Base-by-base conservation (phyloP, 352 stramenopile species). In the Peronospora belbahrii region DNA sequence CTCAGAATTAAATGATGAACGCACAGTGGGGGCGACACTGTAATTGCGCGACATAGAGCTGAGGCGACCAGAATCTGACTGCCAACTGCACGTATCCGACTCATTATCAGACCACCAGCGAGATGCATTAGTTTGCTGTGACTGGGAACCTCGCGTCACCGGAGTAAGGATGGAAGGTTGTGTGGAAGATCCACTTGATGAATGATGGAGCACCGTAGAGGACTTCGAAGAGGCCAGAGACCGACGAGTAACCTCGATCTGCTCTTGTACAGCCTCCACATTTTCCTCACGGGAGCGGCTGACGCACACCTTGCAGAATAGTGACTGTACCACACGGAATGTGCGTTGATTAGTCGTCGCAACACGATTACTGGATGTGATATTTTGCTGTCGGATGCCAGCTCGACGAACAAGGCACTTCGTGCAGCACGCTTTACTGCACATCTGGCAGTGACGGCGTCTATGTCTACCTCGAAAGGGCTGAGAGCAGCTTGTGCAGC, bases 381-480 rank as follows among this genome's bases (percentile, higher is more conserved):
- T 58, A 22, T 58, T 59, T 6, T 69, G 53, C 17, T 62, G 59
- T 30, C 55, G 49, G 41, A 62, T 55, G 7, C 62, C 65, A 22
- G 72, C 65, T 41, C 74, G 72, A 43, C 64, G 67, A 37, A 88
- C 52, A 32, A 78, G 53, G 35, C 79, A 91, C 52, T 85, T 87
- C 40, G 65, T 51, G 62, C 79, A 91, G 33, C 86, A 78, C 6
- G 86, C 67, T 24, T 87, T 76, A 6, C 79, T 74, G 34, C 80
- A 91, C 35, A 88, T 52, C 0, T 76, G 75, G 40, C 80, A 91
- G 46, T 88, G 74, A 34, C 78, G 71, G 17, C 80, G 75, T 18
- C 68, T 64, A 15, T 77, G 74, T 15, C 64, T 73, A 34, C 65
- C 48, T 22, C 65, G 60, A 43, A 91, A 91, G 5, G 56, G 45